Evolutionary conservation across 495 filamentous ascomycete genomes (phyloP).

Genomic region (Podospora australis): DNA sequence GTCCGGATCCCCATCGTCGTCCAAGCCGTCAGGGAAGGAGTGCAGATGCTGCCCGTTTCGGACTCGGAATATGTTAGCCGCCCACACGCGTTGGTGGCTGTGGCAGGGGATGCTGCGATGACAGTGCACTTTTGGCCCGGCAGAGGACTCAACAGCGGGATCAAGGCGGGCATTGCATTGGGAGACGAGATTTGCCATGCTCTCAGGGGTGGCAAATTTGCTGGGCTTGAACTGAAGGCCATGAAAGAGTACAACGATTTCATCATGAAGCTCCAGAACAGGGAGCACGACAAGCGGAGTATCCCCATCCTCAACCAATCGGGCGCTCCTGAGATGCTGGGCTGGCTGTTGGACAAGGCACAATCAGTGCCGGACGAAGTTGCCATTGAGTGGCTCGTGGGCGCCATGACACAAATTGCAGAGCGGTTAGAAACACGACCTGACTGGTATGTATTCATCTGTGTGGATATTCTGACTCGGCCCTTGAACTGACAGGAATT

Average conservation of each 20-base stretch:
- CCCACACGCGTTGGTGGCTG: slow-evolving; percentile 27
- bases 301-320: slow-evolving; percentile 35
- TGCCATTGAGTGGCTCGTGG: slow-evolving; percentile 30
- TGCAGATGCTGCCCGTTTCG: slow-evolving; percentile 24
- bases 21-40: slow-evolving; percentile 33
- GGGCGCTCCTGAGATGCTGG: slow-evolving; percentile 28
- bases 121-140: slow-evolving; percentile 34
- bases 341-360: slow-evolving; percentile 27
- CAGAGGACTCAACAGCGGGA: slow-evolving; percentile 29
- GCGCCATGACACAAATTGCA: slow-evolving; percentile 30
- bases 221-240: slow-evolving; percentile 21
- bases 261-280: slow-evolving; percentile 29
- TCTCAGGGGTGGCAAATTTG: slow-evolving; percentile 22
- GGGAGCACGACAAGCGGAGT: slow-evolving; percentile 33
- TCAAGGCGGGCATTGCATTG: slow-evolving; percentile 28
- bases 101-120: slow-evolving; percentile 30
- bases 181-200: slow-evolving; percentile 32
- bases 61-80: slow-evolving; percentile 24
- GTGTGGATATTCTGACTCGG: slow-evolving; percentile 13
- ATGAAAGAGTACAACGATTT: slow-evolving; percentile 34
- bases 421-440: slow-evolving; percentile 23
- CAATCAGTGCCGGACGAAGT: slow-evolving; percentile 25
- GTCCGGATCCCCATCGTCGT: slow-evolving; percentile 36
- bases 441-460: slow-evolving; percentile 18
- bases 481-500: background rate